Conservation (phyloP, 371 early-diverging fungal genomes). For the Mortierella sp. region DNA sequence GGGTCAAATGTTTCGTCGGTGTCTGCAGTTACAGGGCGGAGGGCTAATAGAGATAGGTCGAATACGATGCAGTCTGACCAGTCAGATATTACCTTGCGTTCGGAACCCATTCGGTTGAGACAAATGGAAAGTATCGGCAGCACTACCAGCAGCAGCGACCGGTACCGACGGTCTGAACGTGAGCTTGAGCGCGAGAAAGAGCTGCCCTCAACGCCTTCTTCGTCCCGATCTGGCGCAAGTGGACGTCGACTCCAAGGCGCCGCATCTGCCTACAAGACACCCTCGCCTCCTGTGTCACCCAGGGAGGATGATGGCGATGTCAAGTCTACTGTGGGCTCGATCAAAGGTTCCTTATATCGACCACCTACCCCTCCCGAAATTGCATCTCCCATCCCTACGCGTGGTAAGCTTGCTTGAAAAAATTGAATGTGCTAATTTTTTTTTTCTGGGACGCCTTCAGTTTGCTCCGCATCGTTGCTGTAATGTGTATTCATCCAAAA, state of each 20-base stretch:
- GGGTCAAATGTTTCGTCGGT: conserved; percentile 19
- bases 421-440: background rate
- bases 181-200: conserved; percentile 23
- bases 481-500: background rate
- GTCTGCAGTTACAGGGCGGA: conserved; percentile 7
- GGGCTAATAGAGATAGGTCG: conserved; percentile 22
- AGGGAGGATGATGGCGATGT: background rate
- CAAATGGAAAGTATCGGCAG: background rate
- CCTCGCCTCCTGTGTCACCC: conserved; percentile 45
- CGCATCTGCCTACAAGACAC: conserved; percentile 24
- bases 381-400: conserved; percentile 34
- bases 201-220: background rate
- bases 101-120: conserved; percentile 4
- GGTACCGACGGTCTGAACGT: conserved; percentile 17
- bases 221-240: conserved; percentile 7
- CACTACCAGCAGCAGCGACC: background rate
- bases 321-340: background rate
- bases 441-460: background rate
- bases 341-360: conserved; percentile 14
- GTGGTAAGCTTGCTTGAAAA: conserved; percentile 17
- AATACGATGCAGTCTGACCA: conserved; percentile 30
- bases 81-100: conserved; percentile 13
- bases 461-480: background rate
- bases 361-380: conserved; percentile 43
- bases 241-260: conserved; percentile 18